Evolutionary conservation across 2,329 filamentous ascomycete species (phyloP), one percentile per base, ranked within the genome.

Genomic region (Didymella arachidicola): DNA sequence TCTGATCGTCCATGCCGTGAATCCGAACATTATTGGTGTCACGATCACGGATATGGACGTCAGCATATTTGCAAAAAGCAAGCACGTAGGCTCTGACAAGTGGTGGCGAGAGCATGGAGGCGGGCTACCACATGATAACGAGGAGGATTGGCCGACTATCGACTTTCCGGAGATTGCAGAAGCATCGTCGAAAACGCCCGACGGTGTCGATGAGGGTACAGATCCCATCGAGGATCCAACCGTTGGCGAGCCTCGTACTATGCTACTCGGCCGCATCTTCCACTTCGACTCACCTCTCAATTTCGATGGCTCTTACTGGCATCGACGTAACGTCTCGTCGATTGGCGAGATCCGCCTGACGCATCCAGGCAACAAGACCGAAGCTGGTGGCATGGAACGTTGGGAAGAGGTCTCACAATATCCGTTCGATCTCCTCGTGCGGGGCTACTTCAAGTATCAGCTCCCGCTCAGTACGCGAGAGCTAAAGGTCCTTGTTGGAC

Each of bases 21-120:
- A 99, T 73, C 93, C 94, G 1, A 99, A 98, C 68, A 88, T 97
- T 39, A 90, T 98, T 38, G 88, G 92, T 2, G 90, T 99, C 41
- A 90, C 90, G 2, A 87, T 99, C 36, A 88, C 91, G 63, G 88
- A 93, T 45, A 89, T 96, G 72, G 93, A 98, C 73, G 83, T 98
- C 57, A 93, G 96, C 70, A 86, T 99, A 30, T 98, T 98, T 77
- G 95, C 95, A 29, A 97, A 96, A 78, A 97, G 93, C 59, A 92
- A 91, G 60, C 91, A 94, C 72, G 90, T 94, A 12, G 91, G 91
- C n/a, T 82, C 80, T 11, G 83, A 84, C 55, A 70, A 64, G 42
- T 79, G 72, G 75, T 79, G 77, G 77, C 72, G 75, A 6, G 73
- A 79, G 27, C 76, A 79, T 52, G 71, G 70, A 8, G 64, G 68